A percentile compares a stretch with the other conserved stretches of the same genome.
phyloP scores from a whole-genome alignment of 2,329 filamentous ascomycete genomes.

The Cordyceps cicadae region DNA sequence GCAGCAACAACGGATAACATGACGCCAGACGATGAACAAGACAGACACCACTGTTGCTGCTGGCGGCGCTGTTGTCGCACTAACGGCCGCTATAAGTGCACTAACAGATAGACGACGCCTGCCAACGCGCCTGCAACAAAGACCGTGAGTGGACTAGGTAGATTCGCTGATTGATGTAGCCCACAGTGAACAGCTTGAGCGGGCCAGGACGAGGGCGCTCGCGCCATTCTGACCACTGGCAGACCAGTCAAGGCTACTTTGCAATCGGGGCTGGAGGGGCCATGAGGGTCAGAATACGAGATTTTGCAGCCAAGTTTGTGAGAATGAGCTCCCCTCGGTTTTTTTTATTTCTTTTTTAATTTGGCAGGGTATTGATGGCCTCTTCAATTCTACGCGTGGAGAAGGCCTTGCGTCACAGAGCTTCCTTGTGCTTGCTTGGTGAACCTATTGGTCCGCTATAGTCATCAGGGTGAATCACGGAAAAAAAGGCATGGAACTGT shows the following conservation, averaged over 20 bases:
- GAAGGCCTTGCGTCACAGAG: not conserved
- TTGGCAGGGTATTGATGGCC: not conserved
- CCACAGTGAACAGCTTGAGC: not conserved
- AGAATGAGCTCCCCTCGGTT: not conserved
- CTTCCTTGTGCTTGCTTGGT: not conserved
- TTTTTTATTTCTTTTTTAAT: no score
- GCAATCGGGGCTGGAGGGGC: not conserved
- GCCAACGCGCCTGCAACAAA: not conserved
- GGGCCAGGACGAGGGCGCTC: not conserved
- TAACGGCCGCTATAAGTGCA: not conserved
- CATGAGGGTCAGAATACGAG: constrained; percentile 7
- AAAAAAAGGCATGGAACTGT: not conserved
- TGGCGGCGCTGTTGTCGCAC: not conserved
- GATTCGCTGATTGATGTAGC: not conserved
- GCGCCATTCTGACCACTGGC: not conserved
- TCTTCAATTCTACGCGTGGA: not conserved
- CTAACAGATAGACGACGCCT: not conserved
- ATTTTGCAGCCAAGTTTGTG: constrained; percentile 4
- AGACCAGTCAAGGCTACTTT: not conserved
- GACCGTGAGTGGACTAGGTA: not conserved
- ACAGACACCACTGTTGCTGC: not conserved
- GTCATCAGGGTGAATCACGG: constrained; percentile 1
- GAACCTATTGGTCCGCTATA: not conserved
- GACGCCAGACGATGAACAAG: not conserved
- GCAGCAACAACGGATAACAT: not conserved